Evolutionary conservation across 345 rosid genomes (phyloP).

Genomic region (Geranium rotundifolium): DNA sequence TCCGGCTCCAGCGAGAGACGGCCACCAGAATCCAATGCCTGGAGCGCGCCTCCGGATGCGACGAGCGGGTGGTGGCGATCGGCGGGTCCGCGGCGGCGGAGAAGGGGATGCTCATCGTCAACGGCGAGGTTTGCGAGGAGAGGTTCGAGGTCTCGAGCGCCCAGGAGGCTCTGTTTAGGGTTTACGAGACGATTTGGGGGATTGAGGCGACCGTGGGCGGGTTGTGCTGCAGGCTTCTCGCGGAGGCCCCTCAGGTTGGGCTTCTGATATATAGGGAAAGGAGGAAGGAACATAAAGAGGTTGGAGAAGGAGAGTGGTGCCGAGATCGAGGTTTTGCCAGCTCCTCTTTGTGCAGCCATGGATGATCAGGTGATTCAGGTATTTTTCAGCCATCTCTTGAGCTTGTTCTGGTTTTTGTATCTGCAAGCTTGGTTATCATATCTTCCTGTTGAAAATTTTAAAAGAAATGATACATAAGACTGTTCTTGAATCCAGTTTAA

Average conservation of each 20-base stretch:
- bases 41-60: slow-evolving; percentile 21
- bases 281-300: slow-evolving; percentile 31
- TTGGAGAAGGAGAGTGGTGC: slow-evolving; percentile 47
- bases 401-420: too few relatives aligned
- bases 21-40: slow-evolving; percentile 27
- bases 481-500: too few relatives aligned
- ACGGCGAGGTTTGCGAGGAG: slow-evolving; percentile 19
- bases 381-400: not conserved
- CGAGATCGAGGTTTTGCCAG: slow-evolving; percentile 37
- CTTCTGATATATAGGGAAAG: slow-evolving; percentile 37
- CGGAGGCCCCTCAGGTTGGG: slow-evolving; percentile 37
- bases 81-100: slow-evolving; percentile 26
- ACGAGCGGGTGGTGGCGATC: slow-evolving; percentile 29
- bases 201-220: slow-evolving; percentile 21
- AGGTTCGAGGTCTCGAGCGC: slow-evolving; percentile 33
- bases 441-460: too few relatives aligned
- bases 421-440: too few relatives aligned
- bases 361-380: slow-evolving; percentile 57
- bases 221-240: slow-evolving; percentile 51
- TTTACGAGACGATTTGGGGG: slow-evolving; percentile 50
- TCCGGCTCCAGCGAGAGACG: slow-evolving; percentile 30
- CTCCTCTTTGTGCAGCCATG: slow-evolving; percentile 38
- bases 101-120: slow-evolving; percentile 11
- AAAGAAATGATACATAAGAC: too few relatives aligned
- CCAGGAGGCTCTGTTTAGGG: slow-evolving; percentile 54